phyloP scores from a whole-genome alignment of 1,284 basidiomycete species.

The Pyrrhoderma lamaoense region DNA sequence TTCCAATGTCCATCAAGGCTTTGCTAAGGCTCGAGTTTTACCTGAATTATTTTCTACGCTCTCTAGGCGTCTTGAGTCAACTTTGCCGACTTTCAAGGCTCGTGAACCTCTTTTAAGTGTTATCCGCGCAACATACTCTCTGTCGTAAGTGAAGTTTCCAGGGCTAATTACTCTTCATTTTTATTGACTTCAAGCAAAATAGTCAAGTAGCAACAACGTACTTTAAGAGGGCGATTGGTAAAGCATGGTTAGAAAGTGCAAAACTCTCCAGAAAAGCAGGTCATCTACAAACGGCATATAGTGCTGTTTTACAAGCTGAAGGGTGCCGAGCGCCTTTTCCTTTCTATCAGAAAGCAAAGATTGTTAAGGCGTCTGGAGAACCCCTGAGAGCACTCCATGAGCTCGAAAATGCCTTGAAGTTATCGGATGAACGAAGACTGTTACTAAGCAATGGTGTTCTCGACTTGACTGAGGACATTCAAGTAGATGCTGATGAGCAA shows the following conservation, averaged over 20 bases:
- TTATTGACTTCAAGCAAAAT: slow-evolving; percentile 3
- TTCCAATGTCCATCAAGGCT: slow-evolving; percentile 18
- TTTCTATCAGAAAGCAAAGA: slow-evolving; percentile 90
- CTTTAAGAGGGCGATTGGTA: slow-evolving; percentile 61
- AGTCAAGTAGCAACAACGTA: slow-evolving; percentile 28
- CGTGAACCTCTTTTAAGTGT: slow-evolving; percentile 89
- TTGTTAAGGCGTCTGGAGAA: slow-evolving; percentile 76
- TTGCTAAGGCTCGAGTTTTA: slow-evolving; percentile 26
- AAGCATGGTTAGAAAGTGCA: slow-evolving; percentile 87
- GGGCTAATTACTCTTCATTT: background rate
- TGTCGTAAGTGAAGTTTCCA: slow-evolving; percentile 43
- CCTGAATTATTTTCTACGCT: slow-evolving; percentile 42
- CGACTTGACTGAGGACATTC: slow-evolving; percentile 46
- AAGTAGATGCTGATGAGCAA: slow-evolving; percentile 34
- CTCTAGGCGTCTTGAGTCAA: slow-evolving; percentile 62
- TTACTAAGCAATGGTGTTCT: slow-evolving; percentile 34
- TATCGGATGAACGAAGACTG: slow-evolving; percentile 32
- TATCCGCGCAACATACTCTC: slow-evolving; percentile 77
- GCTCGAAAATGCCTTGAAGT: slow-evolving; percentile 69
- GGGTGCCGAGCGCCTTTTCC: slow-evolving; percentile 72
- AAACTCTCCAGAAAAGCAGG: slow-evolving; percentile 95
- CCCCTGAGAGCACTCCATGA: slow-evolving; percentile 85
- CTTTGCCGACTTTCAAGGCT: slow-evolving; percentile 87
- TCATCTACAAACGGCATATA: slow-evolving; percentile 96
- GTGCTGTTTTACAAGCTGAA: slow-evolving; percentile 87